phyloP scores from a whole-genome alignment of 345 rosid species.

The Camelina hispida region DNA sequence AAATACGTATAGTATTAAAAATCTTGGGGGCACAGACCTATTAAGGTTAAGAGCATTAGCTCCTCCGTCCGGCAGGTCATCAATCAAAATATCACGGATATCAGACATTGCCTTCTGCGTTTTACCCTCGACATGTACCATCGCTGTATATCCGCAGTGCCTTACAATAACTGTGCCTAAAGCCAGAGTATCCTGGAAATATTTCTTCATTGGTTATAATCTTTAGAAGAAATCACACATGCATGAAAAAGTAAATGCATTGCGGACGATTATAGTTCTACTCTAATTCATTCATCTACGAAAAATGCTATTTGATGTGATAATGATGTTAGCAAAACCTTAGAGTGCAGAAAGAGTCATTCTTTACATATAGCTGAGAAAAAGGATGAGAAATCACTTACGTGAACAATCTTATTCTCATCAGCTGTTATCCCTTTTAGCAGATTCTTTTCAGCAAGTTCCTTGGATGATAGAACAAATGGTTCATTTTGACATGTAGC shows the following conservation, averaged over 20 bases:
- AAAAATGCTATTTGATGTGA: slow-evolving; percentile 4
- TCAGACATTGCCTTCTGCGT: slow-evolving; percentile 52
- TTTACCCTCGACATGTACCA: slow-evolving; percentile 65
- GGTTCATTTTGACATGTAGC: slow-evolving; percentile 48
- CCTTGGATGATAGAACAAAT: slow-evolving; percentile 58
- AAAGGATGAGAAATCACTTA: slow-evolving; percentile 50
- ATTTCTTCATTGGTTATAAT: slow-evolving; percentile 6
- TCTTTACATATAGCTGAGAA: not conserved
- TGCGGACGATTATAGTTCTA: not conserved
- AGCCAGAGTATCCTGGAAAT: slow-evolving; percentile 74
- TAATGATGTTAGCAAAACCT: slow-evolving; percentile 6
- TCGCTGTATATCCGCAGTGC: slow-evolving; percentile 82
- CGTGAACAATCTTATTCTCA: slow-evolving; percentile 87
- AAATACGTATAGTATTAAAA: slow-evolving; percentile 5
- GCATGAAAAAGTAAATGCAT: slow-evolving; percentile 4
- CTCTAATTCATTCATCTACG: slow-evolving; percentile 1
- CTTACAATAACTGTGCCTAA: slow-evolving; percentile 76
- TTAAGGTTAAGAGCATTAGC: slow-evolving; percentile 85
- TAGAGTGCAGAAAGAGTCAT: slow-evolving; percentile 13
- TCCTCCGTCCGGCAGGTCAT: slow-evolving; percentile 95
- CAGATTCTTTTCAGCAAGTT: slow-evolving; percentile 67
- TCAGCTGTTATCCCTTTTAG: slow-evolving; percentile 94
- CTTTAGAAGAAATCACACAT: slow-evolving; percentile 14
- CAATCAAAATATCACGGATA: slow-evolving; percentile 66
- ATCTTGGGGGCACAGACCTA: slow-evolving; percentile 52